phyloP scores from a whole-genome alignment of 2,329 filamentous ascomycete species.

The Decorospora gaudefroyi region DNA sequence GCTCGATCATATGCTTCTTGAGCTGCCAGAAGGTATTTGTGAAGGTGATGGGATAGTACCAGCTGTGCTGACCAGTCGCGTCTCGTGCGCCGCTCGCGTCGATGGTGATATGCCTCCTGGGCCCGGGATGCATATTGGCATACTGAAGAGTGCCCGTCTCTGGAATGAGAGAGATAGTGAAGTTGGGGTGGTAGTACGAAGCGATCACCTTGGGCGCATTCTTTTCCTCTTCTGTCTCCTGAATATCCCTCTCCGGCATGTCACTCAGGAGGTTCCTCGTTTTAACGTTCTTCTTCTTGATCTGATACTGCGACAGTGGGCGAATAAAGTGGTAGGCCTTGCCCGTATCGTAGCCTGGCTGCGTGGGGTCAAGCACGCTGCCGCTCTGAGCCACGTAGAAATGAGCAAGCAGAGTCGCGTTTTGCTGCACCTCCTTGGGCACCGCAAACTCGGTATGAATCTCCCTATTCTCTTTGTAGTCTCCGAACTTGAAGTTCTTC shows the following conservation, averaged over 20 bases:
- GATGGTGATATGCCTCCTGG: constrained; percentile 76
- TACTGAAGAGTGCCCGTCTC: constrained; percentile 73
- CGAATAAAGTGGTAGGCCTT: constrained; percentile 83
- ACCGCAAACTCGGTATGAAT: constrained; percentile 78
- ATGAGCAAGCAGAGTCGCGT: constrained; percentile 92
- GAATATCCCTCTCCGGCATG: constrained; percentile 53
- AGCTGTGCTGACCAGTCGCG: constrained; percentile 80
- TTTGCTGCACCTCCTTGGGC: constrained; percentile 80
- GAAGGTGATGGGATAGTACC: constrained; percentile 91
- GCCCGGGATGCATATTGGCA: constrained; percentile 69
- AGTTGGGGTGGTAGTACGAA: constrained; percentile 94
- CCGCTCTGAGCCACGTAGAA: constrained; percentile 85
- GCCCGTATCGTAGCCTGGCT: constrained; percentile 70
- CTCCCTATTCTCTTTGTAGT: constrained; percentile 77
- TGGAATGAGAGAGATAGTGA: constrained; percentile 85
- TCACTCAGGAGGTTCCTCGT: constrained; percentile 77
- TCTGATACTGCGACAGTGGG: constrained; percentile 85
- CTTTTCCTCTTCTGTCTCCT: constrained; percentile 56
- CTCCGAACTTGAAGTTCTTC: constrained; percentile 76
- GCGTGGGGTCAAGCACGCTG: constrained; percentile 73
- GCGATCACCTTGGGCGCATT: constrained; percentile 70
- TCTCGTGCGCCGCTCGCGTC: constrained; percentile 83
- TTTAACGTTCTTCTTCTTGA: constrained; percentile 88
- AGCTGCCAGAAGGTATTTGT: constrained; percentile 98
- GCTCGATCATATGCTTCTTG: constrained; percentile 82